Conservation (phyloP, 768 basidiomycete species). For the Hygrocybe coccinea region DNA sequence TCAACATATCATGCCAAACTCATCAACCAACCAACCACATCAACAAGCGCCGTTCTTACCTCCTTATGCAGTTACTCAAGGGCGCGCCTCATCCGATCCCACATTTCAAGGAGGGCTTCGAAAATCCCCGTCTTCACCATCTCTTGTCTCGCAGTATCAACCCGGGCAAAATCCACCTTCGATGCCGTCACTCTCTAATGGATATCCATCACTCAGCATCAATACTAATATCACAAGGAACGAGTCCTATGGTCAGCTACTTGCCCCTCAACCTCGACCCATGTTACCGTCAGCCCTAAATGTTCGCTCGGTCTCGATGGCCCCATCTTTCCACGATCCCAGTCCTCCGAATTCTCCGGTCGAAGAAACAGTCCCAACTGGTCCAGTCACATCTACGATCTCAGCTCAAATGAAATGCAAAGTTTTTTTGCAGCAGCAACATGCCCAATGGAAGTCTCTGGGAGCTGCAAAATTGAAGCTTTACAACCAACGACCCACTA, state of each 20-base stretch:
- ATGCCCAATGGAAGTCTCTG: constrained; percentile 96
- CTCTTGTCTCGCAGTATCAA: constrained; percentile 51
- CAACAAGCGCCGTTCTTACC: constrained; percentile 20
- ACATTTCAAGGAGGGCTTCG: constrained; percentile 31
- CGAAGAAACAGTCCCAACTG: constrained; percentile 48
- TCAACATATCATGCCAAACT: constrained; percentile 11
- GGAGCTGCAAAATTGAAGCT: constrained; percentile 84
- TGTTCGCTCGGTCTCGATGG: constrained; percentile 48
- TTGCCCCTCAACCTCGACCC: constrained; percentile 44
- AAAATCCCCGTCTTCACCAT: constrained; percentile 57
- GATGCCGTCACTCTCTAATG: constrained; percentile 38
- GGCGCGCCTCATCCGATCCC: constrained; percentile 50
- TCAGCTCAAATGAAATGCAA: constrained; percentile 97
- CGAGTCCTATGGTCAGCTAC: constrained; percentile 36
- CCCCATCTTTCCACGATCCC: constrained; percentile 56
- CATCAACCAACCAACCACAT: constrained; percentile 13
- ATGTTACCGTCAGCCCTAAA: constrained; percentile 61
- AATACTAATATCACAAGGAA: constrained; percentile 30
- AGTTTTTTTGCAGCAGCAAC: constrained; percentile 90
- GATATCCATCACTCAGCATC: constrained; percentile 28
- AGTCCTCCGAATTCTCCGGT: constrained; percentile 85
- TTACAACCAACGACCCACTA: constrained; percentile 79
- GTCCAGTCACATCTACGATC: constrained; percentile 71
- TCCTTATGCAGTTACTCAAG: constrained; percentile 24
- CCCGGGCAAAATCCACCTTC: constrained; percentile 34